Conservation (phyloP, 805 yeast genomes). For the Candida sphagnicola region DNA sequence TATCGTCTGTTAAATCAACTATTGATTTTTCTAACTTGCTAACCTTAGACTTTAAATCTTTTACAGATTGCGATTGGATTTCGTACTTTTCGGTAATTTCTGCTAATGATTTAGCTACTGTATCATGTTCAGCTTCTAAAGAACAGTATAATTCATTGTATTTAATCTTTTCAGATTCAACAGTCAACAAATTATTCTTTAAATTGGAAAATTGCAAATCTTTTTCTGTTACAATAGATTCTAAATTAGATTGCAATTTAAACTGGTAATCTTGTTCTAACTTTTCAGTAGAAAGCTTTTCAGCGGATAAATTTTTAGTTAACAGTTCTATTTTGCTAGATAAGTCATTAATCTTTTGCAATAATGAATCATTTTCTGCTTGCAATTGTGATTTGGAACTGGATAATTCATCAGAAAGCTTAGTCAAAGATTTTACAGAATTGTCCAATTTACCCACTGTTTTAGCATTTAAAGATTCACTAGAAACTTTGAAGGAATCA, state of each 20-base stretch:
- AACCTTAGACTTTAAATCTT: slow-evolving; percentile 2
- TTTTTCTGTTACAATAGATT: slow-evolving; percentile 17
- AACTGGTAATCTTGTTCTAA: slow-evolving; percentile 15
- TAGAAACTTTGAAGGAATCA: background rate
- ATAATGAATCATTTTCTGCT: background rate
- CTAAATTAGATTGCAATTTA: slow-evolving; percentile 22
- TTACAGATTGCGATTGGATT: background rate
- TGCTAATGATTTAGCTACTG: background rate
- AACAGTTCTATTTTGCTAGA: background rate
- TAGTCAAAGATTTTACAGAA: background rate
- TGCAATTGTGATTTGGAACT: background rate
- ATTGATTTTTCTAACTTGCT: background rate
- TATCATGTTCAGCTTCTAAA: background rate
- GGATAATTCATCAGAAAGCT: background rate
- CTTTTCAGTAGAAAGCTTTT: slow-evolving; percentile 1
- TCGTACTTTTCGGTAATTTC: background rate
- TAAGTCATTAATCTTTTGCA: background rate
- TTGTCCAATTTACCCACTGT: background rate
- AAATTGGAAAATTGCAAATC: slow-evolving; percentile 16
- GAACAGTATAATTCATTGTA: background rate
- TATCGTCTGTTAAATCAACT: background rate
- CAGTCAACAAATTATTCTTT: background rate
- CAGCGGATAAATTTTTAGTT: background rate
- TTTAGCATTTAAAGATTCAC: background rate
- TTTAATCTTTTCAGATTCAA: background rate